A percentile compares a stretch with the other conserved stretches of the same genome.
Conservation (phyloP, 306 rosid genomes). For the Crotalaria pallida region DNA sequence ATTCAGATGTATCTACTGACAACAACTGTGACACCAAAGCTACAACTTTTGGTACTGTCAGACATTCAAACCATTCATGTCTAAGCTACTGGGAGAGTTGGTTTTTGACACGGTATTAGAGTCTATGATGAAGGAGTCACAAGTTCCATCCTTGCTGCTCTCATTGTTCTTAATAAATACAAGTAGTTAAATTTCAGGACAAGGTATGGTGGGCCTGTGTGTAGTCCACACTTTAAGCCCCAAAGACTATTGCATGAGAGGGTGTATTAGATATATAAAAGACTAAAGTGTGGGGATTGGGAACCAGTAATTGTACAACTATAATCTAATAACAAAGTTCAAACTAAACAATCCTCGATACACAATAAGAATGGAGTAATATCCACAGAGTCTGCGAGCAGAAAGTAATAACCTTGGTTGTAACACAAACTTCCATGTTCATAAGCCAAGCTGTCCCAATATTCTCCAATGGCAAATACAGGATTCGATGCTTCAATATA, state of each 20-base stretch:
- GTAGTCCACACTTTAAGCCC: too few species aligned
- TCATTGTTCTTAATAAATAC: too few species aligned
- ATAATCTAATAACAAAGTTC: neutral
- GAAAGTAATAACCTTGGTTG: conserved; percentile 56
- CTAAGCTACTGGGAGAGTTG: too few species aligned
- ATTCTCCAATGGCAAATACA: conserved; percentile 74
- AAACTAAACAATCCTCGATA: neutral
- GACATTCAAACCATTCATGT: too few species aligned
- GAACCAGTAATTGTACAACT: neutral
- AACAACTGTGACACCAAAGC: neutral
- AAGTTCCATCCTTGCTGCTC: too few species aligned
- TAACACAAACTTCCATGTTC: conserved; percentile 60
- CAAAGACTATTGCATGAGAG: too few species aligned
- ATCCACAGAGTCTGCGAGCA: conserved; percentile 6
- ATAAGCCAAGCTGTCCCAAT: conserved; percentile 74
- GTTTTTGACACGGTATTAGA: too few species aligned
- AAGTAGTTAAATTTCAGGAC: too few species aligned
- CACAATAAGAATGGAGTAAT: conserved; percentile 1
- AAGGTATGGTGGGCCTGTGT: too few species aligned
- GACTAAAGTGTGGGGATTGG: neutral
- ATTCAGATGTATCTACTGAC: neutral
- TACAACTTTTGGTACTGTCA: too few species aligned
- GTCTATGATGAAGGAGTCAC: too few species aligned
- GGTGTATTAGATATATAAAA: too few species aligned
- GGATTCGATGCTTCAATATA: conserved; percentile 69